Base-by-base conservation (phyloP, 345 rosid species). In the Turnera subulata region DNA sequence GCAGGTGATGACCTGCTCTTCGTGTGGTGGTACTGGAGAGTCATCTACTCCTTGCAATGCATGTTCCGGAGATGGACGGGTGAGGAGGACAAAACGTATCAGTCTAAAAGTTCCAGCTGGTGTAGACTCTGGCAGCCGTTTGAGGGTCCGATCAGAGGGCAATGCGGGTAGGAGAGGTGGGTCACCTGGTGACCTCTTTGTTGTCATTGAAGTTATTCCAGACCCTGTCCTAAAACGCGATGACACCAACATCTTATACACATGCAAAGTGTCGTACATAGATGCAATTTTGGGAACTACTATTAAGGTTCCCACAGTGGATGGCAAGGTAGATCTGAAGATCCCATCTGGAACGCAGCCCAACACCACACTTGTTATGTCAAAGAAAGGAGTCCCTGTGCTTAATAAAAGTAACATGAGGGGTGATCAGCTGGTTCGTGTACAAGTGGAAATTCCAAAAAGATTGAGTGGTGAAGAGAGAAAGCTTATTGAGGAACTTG, bases 391-490 rank as follows among this genome's bases (percentile, higher is more conserved):
- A 16, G 93, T 94, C 33, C 97, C 97, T 2, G 80, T 88, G 20
- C 73, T 90, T 58, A 94, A 86, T 61, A 94, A 83, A 79, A 88
- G 80, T 70, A 90, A 82, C 73, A 78, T 78, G 89, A 84, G 96
- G 62, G 99, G 97, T 11, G 99, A 90, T 63, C 97, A 90, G 73
- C 62, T 94, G 79, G 99, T 94, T 18, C 90, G 97, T 7, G 96
- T 94, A 24, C 99, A 94, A 63, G 93, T 94, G 0, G 99, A 94
- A 75, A 94, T 94, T 59, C 99, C 99, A 0, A 94, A 94, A 70
- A 74, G 91, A 61, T 70, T 94, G 82, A 86, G 91, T 73, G 72
- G 77, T 25, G 92, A 90, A 49, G 99, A 94, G 79, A 81, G 79
- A 76, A 84, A 81, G 67, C 95, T 90, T 15, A 56, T 94, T 1